Conservation (phyloP, 192 early-diverging fungal species). For the Dimargaris xerosporica region DNA sequence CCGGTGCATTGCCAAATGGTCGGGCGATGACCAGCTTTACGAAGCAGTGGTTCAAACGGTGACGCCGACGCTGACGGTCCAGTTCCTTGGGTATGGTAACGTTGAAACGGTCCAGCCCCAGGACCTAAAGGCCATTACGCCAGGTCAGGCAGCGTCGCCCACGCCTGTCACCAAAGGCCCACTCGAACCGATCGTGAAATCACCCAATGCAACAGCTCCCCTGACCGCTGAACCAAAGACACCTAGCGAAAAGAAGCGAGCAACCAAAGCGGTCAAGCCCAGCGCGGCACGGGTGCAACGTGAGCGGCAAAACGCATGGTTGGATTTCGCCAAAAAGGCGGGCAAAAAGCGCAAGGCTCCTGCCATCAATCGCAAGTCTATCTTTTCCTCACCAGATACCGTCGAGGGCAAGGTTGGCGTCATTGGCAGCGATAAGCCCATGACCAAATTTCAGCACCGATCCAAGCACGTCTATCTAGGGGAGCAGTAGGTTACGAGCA, state of each 20-base stretch:
- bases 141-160: not conserved
- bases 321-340: slow-evolving; percentile 22
- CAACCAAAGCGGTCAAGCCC: not conserved
- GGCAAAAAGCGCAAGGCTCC: slow-evolving; percentile 22
- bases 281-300: not conserved
- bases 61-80: not conserved
- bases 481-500: too few species aligned
- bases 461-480: slow-evolving; percentile 2
- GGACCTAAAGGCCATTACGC: not conserved
- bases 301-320: slow-evolving; percentile 26
- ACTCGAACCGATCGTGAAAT: not conserved
- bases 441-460: slow-evolving; percentile 21
- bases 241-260: not conserved
- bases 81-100: slow-evolving; percentile 4
- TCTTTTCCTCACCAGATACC: slow-evolving; percentile 28
- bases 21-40: not conserved
- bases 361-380: slow-evolving; percentile 27
- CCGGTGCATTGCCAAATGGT: slow-evolving; percentile 2
- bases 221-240: not conserved
- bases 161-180: not conserved
- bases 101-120: not conserved
- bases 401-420: slow-evolving; percentile 26
- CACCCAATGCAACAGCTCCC: not conserved
- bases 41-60: slow-evolving; percentile 1
- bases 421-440: slow-evolving; percentile 21